These are phyloP conservation scores for Gastrolobium villosum DNA, from an alignment of 306 rosid species.

Conservation along the genomic window DNA sequence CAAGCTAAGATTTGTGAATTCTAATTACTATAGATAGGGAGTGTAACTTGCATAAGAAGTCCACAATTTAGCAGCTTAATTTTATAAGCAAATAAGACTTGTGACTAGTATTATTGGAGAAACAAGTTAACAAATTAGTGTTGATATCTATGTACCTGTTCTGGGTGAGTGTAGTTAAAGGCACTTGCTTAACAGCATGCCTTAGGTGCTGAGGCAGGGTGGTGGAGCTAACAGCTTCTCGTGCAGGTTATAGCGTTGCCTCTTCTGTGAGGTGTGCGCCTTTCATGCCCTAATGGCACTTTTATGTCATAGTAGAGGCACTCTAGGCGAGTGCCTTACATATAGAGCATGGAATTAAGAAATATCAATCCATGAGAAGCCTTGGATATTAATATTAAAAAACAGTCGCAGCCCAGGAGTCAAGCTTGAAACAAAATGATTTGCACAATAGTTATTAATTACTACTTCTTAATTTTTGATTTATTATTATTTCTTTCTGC, in stretches of 20 bases:
- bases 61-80: constrained; percentile 8
- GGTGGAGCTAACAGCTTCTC: background rate
- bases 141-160: background rate
- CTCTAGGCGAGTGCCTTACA: background rate
- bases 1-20: constrained; percentile 31
- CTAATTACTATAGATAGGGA: constrained; percentile 21
- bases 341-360: background rate
- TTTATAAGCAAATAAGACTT: background rate
- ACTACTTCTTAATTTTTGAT: background rate
- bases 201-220: constrained; percentile 1
- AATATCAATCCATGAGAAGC: background rate
- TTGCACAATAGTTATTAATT: no score
- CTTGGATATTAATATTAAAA: background rate
- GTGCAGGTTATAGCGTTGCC: background rate
- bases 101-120: background rate
- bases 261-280: background rate
- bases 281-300: background rate
- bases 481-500: background rate
- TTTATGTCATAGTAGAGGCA: background rate
- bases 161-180: background rate
- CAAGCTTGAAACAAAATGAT: background rate
- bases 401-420: background rate
- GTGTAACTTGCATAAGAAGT: constrained; percentile 1
- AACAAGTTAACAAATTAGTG: background rate
- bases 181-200: background rate